These are phyloP conservation scores for Porphyrellus cyaneotinctus DNA, from an alignment of 768 basidiomycete genomes.

Conservation along the genomic window DNA sequence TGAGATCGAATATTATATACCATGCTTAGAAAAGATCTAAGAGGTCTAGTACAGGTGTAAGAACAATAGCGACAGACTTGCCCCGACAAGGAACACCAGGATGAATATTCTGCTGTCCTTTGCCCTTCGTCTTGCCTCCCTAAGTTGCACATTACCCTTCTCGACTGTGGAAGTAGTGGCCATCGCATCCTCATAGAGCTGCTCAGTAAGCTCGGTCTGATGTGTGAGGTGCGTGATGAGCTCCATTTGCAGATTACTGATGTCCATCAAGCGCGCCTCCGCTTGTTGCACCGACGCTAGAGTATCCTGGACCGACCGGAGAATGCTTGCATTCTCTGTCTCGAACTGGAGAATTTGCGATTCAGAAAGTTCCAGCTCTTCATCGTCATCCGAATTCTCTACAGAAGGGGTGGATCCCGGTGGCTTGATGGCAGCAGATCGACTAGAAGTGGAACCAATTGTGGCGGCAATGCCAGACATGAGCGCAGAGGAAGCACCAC, in stretches of 20 bases:
- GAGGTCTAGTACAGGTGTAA: constrained; percentile 78
- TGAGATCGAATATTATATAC: constrained; percentile 3
- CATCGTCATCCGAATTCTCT: constrained; percentile 57
- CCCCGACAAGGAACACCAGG: constrained; percentile 87
- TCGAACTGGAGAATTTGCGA: constrained; percentile 94
- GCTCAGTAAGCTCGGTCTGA: constrained; percentile 91
- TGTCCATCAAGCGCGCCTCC: constrained; percentile 88
- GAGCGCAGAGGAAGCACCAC: constrained; percentile 52
- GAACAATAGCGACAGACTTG: constrained; percentile 88
- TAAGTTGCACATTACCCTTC: constrained; percentile 86
- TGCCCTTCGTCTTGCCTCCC: constrained; percentile 82
- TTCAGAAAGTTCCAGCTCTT: constrained; percentile 76
- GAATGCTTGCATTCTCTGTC: constrained; percentile 81
- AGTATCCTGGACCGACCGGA: constrained; percentile 80
- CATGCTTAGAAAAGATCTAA: constrained; percentile 2
- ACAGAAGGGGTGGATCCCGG: constrained; percentile 32
- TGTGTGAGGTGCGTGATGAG: constrained; percentile 80
- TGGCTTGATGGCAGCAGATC: constrained; percentile 28
- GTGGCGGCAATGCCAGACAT: constrained; percentile 54
- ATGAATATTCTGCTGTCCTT: constrained; percentile 88
- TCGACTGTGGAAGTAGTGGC: constrained; percentile 81
- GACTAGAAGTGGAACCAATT: constrained; percentile 45
- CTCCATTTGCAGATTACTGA: constrained; percentile 89
- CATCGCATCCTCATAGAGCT: constrained; percentile 92
- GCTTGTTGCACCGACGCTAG: constrained; percentile 89